Conservation (phyloP, 169 alveolate species). For the Plasmodium adleri region DNA sequence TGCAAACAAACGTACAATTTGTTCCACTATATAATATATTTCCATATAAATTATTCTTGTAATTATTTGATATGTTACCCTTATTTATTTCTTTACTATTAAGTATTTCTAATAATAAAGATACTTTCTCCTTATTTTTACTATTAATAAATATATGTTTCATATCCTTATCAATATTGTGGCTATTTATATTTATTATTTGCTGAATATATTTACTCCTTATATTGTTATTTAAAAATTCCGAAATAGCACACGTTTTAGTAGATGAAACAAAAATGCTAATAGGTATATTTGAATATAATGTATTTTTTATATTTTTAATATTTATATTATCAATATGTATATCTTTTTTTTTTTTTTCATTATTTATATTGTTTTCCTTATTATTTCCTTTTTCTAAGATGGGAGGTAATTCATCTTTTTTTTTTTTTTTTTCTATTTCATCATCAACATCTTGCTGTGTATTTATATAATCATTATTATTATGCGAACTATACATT, state of each 20-base stretch:
- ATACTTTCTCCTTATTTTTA: slow-evolving; percentile 69
- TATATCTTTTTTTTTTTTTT: neutral
- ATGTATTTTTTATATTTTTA: slow-evolving; percentile 51
- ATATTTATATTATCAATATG: slow-evolving; percentile 5
- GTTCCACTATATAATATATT: neutral
- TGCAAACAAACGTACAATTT: neutral
- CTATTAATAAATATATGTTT: slow-evolving; percentile 74
- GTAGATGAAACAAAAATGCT: slow-evolving; percentile 72
- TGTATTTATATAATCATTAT: neutral
- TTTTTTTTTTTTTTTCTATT: neutral
- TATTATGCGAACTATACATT: neutral
- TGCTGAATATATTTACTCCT: slow-evolving; percentile 72
- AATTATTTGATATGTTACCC: neutral
- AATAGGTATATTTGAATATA: slow-evolving; percentile 63
- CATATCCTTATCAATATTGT: slow-evolving; percentile 34
- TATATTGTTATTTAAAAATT: slow-evolving; percentile 59
- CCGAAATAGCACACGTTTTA: slow-evolving; percentile 63
- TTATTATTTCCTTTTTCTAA: neutral
- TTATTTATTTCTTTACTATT: slow-evolving; percentile 15
- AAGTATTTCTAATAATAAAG: slow-evolving; percentile 49
- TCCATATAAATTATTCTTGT: no score
- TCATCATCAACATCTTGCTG: neutral
- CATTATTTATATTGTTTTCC: neutral
- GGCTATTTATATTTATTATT: slow-evolving; percentile 62
- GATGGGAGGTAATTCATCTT: neutral